A percentile compares a stretch with the other conserved stretches of the same genome.
Evolutionary conservation across 345 rosid species (phyloP).

Genomic region (Firmiana major): DNA sequence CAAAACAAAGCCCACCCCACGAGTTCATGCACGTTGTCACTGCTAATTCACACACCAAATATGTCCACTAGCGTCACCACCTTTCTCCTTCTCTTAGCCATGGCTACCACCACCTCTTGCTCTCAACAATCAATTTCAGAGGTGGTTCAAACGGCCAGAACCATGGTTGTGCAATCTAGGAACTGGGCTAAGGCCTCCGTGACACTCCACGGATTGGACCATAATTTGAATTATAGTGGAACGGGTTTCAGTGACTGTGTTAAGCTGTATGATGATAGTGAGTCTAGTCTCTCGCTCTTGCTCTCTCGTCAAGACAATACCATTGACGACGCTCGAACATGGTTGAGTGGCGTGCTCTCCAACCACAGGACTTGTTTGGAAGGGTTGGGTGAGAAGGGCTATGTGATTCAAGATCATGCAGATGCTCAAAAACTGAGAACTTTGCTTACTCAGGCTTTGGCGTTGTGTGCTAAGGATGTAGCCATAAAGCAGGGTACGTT

Average conservation of each 20-base stretch:
- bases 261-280: conserved; percentile 49
- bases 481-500: conserved; percentile 23
- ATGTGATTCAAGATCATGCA: conserved; percentile 12
- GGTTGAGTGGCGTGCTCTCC: conserved; percentile 56
- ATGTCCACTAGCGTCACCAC: conserved; percentile 26
- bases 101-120: conserved; percentile 19
- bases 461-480: conserved; percentile 25
- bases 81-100: conserved; percentile 25
- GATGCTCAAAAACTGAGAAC: conserved; percentile 35
- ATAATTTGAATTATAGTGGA: not conserved
- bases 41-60: not conserved
- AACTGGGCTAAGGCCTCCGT: conserved; percentile 21
- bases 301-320: conserved; percentile 28
- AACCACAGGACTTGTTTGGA: conserved; percentile 61
- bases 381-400: conserved; percentile 37
- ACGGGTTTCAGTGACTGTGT: conserved; percentile 45
- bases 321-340: conserved; percentile 44
- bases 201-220: conserved; percentile 9
- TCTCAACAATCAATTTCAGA: conserved; percentile 14
- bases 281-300: conserved; percentile 40
- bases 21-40: not conserved
- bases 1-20: not conserved
- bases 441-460: conserved; percentile 40
- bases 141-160: conserved; percentile 33
- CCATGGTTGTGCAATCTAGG: conserved; percentile 29